phyloP scores from a whole-genome alignment of 192 early-diverging fungal species.

The Anaeromyces robustus region DNA sequence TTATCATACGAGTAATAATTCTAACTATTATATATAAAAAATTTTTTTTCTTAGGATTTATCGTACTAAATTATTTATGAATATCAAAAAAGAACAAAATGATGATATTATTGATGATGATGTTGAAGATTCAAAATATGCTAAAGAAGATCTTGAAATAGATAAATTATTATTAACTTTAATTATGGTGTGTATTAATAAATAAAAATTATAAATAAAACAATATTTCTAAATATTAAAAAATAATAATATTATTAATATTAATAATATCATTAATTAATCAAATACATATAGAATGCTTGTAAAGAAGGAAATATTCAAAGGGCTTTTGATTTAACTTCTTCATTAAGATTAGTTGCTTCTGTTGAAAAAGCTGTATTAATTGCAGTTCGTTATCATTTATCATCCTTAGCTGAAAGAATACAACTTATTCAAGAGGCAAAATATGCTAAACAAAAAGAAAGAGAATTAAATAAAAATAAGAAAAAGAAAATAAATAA shows the following conservation, averaged over 20 bases:
- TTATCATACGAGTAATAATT: too few species aligned
- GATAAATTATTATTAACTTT: conserved; percentile 64
- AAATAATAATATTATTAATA: background rate
- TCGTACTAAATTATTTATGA: background rate
- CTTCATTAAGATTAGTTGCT: conserved; percentile 33
- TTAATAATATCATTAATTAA: conserved; percentile 1
- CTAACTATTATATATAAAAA: too few species aligned
- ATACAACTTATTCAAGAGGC: conserved; percentile 45
- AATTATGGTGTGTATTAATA: conserved; percentile 56
- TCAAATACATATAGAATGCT: too few species aligned
- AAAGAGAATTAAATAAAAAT: background rate
- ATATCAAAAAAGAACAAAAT: background rate
- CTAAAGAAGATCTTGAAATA: conserved; percentile 45
- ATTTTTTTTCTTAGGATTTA: background rate
- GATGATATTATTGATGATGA: background rate
- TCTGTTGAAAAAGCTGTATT: conserved; percentile 73
- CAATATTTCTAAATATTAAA: too few species aligned
- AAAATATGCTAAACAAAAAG: background rate
- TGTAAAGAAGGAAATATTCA: conserved; percentile 62
- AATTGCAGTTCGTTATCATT: conserved; percentile 54
- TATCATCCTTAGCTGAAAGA: conserved; percentile 57
- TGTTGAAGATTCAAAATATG: background rate
- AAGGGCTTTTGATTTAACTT: conserved; percentile 63
- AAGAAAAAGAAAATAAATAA: background rate
- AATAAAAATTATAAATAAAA: too few species aligned